These are phyloP conservation scores for Chondrus crispus DNA, from an alignment of 23 red algal genomes.

Conservation along the genomic window DNA sequence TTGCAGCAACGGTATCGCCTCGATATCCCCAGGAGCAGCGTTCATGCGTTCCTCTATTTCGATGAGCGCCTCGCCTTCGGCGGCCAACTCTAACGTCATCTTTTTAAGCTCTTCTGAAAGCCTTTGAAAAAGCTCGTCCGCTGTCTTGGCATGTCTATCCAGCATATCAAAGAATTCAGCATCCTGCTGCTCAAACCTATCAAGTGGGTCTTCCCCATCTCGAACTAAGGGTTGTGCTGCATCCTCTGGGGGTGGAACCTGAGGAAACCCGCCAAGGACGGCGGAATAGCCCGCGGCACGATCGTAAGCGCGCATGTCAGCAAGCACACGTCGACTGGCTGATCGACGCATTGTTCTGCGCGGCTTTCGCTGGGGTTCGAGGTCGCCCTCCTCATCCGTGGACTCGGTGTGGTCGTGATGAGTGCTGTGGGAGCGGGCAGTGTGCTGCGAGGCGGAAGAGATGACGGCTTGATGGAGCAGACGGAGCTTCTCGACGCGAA, in stretches of 20 bases:
- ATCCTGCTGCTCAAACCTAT: conserved; percentile 23
- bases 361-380: background rate
- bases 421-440: too few species aligned
- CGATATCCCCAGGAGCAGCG: too few species aligned
- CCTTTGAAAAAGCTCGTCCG: conserved; percentile 19
- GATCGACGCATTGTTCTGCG: background rate
- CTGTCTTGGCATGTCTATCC: background rate
- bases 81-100: conserved; percentile 7
- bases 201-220: too few species aligned
- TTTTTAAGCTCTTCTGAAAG: background rate
- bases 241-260: background rate
- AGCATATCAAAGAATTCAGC: conserved; percentile 15
- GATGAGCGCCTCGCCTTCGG: background rate
- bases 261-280: background rate
- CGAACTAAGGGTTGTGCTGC: background rate
- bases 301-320: background rate
- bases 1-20: background rate
- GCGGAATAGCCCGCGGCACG: background rate
- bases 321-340: background rate
- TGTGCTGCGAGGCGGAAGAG: background rate
- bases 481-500: background rate
- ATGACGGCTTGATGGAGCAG: conserved; percentile 33
- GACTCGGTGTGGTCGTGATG: too few species aligned
- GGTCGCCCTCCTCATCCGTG: background rate
- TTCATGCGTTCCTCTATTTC: background rate